These are phyloP conservation scores for Giardia duodenalis DNA, from an alignment of 208 protist genomes.

Conservation along the genomic window DNA sequence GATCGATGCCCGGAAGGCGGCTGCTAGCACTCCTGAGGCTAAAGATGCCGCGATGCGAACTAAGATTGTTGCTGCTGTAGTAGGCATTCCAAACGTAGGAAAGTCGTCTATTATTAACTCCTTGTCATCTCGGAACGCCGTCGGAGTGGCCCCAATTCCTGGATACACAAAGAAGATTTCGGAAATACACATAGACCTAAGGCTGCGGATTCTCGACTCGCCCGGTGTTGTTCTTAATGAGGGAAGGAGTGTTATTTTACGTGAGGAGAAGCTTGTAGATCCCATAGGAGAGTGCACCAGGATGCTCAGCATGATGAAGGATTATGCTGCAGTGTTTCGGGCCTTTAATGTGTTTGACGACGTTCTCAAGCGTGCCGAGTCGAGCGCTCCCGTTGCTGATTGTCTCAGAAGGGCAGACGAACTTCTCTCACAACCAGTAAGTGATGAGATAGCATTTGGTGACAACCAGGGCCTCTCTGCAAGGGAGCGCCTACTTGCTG, in stretches of 20 bases:
- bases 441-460: not conserved
- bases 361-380: not conserved
- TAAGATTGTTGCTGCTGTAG: not conserved
- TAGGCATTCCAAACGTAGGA: constrained; percentile 45
- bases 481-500: not conserved
- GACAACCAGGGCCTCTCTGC: not conserved
- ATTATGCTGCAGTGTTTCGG: not conserved
- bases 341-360: not conserved
- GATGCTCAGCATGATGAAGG: constrained; percentile 36
- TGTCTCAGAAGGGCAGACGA: not conserved
- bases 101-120: constrained; percentile 48
- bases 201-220: constrained; percentile 41
- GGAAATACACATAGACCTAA: constrained; percentile 39
- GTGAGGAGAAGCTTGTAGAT: constrained; percentile 44
- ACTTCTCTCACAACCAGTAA: not conserved
- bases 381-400: not conserved
- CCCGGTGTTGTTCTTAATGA: constrained; percentile 42
- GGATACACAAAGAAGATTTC: constrained; percentile 40
- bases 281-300: constrained; percentile 33
- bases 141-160: constrained; percentile 32
- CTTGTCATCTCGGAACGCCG: constrained; percentile 27
- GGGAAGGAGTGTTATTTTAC: constrained; percentile 30
- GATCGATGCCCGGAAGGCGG: not conserved
- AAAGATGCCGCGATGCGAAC: not conserved
- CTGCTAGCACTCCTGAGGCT: too few species aligned